Evolutionary conservation across 2,329 filamentous ascomycete genomes (phyloP).

Genomic region (Cryphonectria carpinicola): DNA sequence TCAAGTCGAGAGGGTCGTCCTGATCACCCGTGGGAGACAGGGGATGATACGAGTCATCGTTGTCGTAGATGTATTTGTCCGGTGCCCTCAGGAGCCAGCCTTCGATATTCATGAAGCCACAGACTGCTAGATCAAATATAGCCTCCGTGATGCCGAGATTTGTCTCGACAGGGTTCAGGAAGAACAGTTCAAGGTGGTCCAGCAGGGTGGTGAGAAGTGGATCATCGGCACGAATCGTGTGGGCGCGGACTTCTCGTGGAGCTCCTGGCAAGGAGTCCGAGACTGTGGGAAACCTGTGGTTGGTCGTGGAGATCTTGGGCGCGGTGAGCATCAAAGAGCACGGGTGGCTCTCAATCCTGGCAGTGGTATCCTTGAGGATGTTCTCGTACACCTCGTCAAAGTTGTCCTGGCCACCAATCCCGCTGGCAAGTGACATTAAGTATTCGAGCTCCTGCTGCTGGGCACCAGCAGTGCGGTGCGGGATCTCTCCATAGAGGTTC

Average conservation of each 20-base stretch:
- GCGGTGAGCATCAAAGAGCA: conserved; percentile 73
- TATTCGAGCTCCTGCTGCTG: conserved; percentile 76
- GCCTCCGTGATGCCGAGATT: conserved; percentile 87
- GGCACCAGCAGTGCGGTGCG: conserved; percentile 70
- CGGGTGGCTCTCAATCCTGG: conserved; percentile 70
- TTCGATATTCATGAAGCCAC: conserved; percentile 82
- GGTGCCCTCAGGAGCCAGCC: conserved; percentile 86
- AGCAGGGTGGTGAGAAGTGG: conserved; percentile 68
- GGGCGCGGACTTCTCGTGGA: conserved; percentile 62
- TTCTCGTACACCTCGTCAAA: conserved; percentile 75
- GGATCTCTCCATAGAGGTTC: conserved; percentile 55
- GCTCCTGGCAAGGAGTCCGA: conserved; percentile 62
- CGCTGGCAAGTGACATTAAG: conserved; percentile 69
- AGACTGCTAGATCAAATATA: conserved; percentile 80
- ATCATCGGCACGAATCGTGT: conserved; percentile 66
- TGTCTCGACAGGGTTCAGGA: conserved; percentile 87
- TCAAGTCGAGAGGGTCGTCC: conserved; percentile 37
- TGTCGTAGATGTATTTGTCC: conserved; percentile 61
- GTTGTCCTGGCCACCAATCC: conserved; percentile 69
- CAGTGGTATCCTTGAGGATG: conserved; percentile 72
- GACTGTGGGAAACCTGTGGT: conserved; percentile 59
- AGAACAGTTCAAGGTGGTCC: conserved; percentile 77
- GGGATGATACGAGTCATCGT: conserved; percentile 39
- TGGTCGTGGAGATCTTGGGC: conserved; percentile 60
- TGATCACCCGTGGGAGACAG: conserved; percentile 32